Percentiles rank a stretch among this genome's conserved stretches.
Evolutionary conservation across 371 early-diverging fungal genomes (phyloP).

Genomic region (Apophysomyces trapeziformis): DNA sequence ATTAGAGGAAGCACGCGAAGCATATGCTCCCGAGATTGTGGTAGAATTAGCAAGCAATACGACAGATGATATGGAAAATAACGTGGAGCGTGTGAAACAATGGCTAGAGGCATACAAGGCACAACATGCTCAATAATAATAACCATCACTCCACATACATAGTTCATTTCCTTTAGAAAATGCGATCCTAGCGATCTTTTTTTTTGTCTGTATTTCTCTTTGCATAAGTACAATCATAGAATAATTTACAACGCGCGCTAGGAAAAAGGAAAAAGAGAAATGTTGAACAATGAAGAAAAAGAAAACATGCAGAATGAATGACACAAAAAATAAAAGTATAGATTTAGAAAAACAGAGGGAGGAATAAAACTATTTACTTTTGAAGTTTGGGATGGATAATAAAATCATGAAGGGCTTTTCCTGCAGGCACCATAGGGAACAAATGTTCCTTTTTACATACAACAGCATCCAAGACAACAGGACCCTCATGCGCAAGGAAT

Average conservation of each 20-base stretch:
- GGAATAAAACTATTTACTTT: constrained; percentile 1
- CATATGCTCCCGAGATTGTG: constrained; percentile 82
- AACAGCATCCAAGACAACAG: constrained; percentile 90
- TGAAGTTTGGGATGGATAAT: constrained; percentile 62
- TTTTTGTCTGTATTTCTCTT: background rate
- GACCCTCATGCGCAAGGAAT: constrained; percentile 85
- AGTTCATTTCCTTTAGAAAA: constrained; percentile 1
- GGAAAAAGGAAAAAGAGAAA: background rate
- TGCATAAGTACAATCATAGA: constrained; percentile 10
- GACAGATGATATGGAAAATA: constrained; percentile 88
- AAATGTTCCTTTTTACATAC: constrained; percentile 93
- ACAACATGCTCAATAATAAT: constrained; percentile 35
- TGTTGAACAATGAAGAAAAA: constrained; percentile 6
- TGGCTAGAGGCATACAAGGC: constrained; percentile 67
- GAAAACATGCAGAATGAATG: constrained; percentile 8
- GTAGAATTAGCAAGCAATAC: constrained; percentile 82
- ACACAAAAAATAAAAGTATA: background rate
- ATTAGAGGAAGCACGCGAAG: constrained; percentile 87
- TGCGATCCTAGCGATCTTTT: background rate
- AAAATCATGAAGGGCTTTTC: constrained; percentile 89
- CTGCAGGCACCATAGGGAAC: constrained; percentile 97
- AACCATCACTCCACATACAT: background rate
- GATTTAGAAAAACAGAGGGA: background rate
- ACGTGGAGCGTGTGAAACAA: constrained; percentile 73
- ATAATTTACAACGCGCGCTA: constrained; percentile 1